Evolutionary conservation across 2,329 filamentous ascomycete species (phyloP), one percentile per base, ranked within the genome.

Genomic region (Dothistroma pini): DNA sequence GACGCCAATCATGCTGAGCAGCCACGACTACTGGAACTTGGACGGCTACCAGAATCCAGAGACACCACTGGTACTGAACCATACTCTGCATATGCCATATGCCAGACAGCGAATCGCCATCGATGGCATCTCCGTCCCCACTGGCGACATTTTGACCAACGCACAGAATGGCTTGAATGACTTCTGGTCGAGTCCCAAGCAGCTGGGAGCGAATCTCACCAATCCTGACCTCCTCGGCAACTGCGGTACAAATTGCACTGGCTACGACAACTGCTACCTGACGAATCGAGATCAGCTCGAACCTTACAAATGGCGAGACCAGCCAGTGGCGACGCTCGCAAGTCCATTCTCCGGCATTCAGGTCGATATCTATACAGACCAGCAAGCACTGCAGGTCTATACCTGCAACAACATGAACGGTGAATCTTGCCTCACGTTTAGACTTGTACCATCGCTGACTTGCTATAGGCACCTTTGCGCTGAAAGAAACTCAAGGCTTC

Each of bases 381-480:
- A 96, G 78, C 86, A 89, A 11, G 92, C 91, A 3, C 87, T 96
- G 76, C 93, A 97, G 77, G 83, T 97, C 69, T 97, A 96, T 80
- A 87, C 85, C 64, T 97, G 93, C 81, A 86, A 85, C 69, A 84
- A 85, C 22, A 86, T 90, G 78, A 87, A 96, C 76, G 90, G 90
- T 68, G 81, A 74, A 57, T 77, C 77, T 77, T 32, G 10, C 16
- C n/a, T 29, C 19, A 8, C 16, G 34, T 29, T 56, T 50, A 11
- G 8, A n/a, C 21, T 50, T 21, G 47, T 34, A 11, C 38, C 14
- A 31, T 69, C 60, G 70, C 57, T 62, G 21, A 64, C 51, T 19
- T 29, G 2, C 78, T 75, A 19, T 76, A 80, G 79, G 77, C 29
- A 76, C 81, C 1, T 76, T 89, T 63, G 79, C 89, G 0, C 77